Evolutionary conservation across 1,284 basidiomycete genomes (phyloP), one percentile per base, ranked within the genome.

Genomic region (Lentinus polychrous): DNA sequence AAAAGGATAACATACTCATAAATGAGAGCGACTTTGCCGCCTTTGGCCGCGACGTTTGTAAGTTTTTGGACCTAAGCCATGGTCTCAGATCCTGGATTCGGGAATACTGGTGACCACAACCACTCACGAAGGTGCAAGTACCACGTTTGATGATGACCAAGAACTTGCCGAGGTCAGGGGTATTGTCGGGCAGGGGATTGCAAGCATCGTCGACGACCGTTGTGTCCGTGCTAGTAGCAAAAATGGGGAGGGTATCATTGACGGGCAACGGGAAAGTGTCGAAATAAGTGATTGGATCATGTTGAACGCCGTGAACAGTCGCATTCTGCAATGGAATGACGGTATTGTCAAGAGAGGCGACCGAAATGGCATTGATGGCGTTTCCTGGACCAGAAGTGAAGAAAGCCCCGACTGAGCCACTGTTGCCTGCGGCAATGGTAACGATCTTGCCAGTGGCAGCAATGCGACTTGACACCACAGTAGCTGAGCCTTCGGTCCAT

Each of bases 381-480:
- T 73, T 74, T 45, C 68, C 72, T n/a, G 75, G 75, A 48, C 68
- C 66, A 5, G 72, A 74, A 4, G 70, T 65, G 50, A 70, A 77
- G 70, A 71, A 78, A 10, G 73, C 66, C 7, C 76, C 75, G 18
- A 62, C 64, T 2, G 64, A 49, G 31, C 75, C 75, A 27, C 66
- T 65, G 43, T 68, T 68, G 7, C 60, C 60, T 37, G 75, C 74
- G 40, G 76, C 72, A 44, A 78, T 74, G 2, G 75, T 78, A 38
- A 83, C 71, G 37, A 81, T 68, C 50, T 70, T 75, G 10, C 80
- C 80, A 8, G 61, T 60, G 12, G 57, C 65, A 3, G 74, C 71
- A 42, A 83, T 73, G 43, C 79, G 63, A 50, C 72, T 75, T 0
- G 79, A 75, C n/a, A 82, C 69, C 8, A 82, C 77, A 14, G 73